Base-by-base conservation (phyloP, 352 stramenopile genomes). In the Pythium sukuiense region DNA sequence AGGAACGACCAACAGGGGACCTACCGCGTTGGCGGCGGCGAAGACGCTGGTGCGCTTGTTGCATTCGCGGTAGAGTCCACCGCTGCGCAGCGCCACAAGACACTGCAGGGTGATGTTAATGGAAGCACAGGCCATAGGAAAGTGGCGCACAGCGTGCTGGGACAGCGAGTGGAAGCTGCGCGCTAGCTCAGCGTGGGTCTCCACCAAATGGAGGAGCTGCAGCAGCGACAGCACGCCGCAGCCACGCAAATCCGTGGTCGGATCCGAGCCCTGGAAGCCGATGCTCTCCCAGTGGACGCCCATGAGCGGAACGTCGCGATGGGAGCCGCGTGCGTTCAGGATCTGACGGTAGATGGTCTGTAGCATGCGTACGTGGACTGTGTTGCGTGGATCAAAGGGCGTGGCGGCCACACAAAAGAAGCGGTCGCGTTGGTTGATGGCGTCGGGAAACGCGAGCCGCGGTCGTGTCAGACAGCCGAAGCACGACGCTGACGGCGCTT, bases 231-330 rank as follows among this genome's bases (percentile, higher is more conserved):
- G 74, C 30, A 97, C 80, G 32, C 91, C 88, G 35, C 88, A 92
- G 20, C 85, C 86, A 29, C 90, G 85, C 26, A 97, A 71, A 63
- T 97, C 91, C 1, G 89, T 97, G 1, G 89, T 80, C 6, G 91
- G 91, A 61, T 97, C 90, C 7, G 55, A 81, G 27, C 90, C 91
- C 63, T 97, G 91, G 61, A 97, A 97, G 16, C 91, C 91, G 32
- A 97, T 85, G 9, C 77, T 72, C 65, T 97, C 89, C 91, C 90
- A 97, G 64, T 97, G 88, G 14, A 67, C 63, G 16, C 88, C 87
- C 3, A 81, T 81, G 11, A 90, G 75, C 18, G 75, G 61, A 32
- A 87, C 74, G 13, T 86, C 76, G 12, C 41, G 27, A 12, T 57
- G 20, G 1, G 29, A 79, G 54, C 39, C 52, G 12, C 59, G 29